Base-by-base conservation (phyloP, 1,284 basidiomycete species). In the Pholiota adiposa region DNA sequence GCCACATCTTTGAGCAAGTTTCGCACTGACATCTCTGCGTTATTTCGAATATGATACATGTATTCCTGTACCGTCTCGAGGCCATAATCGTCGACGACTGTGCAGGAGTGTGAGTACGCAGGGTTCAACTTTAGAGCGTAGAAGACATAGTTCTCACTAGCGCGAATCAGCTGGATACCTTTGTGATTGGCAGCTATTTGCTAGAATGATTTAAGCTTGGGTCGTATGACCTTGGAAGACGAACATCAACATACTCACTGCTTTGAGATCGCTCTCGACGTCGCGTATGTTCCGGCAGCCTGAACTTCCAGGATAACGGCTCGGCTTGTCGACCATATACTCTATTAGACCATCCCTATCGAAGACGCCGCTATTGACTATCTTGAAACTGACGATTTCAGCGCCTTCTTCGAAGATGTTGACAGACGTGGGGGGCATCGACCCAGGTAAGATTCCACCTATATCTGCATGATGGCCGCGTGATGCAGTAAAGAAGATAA, bases 131-230 rank as follows among this genome's bases (percentile, higher is more conserved):
- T 44, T 72, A 56, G 19, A 65, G 67, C 61, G 74, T 65, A 31
- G 61, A 44, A 58, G 27, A 41, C 46, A 25, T 31, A 34, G 49
- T 51, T 66, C 71, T 60, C 62, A 92, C 90, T 85, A 44, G 88
- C 85, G 69, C 88, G 88, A 58, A 96, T 86, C 7, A 96, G 81
- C 65, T 92, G 89, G 25, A 92, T 88, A 14, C 95, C 96, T 78
- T 97, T 98, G 75, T 97, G 88, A 72, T 97, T 98, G 16, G 97
- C 96, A 0, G 96, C 94, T 61, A 98, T 92, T 89, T 97, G 96
- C 86, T 92, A 59, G n/a, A 48, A 33, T 36, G 25, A 55, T 53
- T 46, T 38, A 29, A 56, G 53, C 21, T 4, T 51, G 40, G 43
- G 52, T 27, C 38, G 27, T 31, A 43, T 49, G 14, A 56, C 51